Evolutionary conservation across 805 yeast species (phyloP).

Genomic region (Cyberlindnera petersonii): DNA sequence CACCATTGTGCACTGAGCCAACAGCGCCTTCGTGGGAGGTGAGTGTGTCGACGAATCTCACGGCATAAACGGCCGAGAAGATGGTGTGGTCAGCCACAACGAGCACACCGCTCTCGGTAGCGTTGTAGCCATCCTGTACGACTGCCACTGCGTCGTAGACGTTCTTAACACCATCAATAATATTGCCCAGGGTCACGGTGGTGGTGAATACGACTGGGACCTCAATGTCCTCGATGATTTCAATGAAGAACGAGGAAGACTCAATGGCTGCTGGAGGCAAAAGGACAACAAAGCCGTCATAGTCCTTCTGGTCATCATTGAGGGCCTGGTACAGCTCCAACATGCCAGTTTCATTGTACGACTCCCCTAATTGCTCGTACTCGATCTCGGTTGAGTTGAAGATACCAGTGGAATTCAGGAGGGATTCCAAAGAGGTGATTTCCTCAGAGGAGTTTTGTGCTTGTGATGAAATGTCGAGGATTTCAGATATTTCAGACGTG

Average conservation of each 20-base stretch:
- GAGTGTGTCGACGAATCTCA: conserved; percentile 43
- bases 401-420: conserved; percentile 8
- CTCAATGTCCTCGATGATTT: conserved; percentile 31
- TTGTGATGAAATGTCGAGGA: conserved; percentile 3
- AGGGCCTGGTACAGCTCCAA: conserved; percentile 34
- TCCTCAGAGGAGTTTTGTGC: not conserved
- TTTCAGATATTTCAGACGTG: not conserved
- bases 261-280: conserved; percentile 50
- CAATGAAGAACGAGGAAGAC: conserved; percentile 48
- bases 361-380: conserved; percentile 38
- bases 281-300: conserved; percentile 46
- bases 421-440: conserved; percentile 6
- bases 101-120: conserved; percentile 41
- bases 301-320: conserved; percentile 28
- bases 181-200: conserved; percentile 47
- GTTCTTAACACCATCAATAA: conserved; percentile 49
- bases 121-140: conserved; percentile 32
- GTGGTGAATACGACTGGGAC: conserved; percentile 51
- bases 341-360: conserved; percentile 20
- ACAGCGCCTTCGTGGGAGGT: conserved; percentile 39
- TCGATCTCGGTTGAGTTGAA: conserved; percentile 25
- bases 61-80: conserved; percentile 47
- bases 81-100: conserved; percentile 43
- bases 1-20: conserved; percentile 45
- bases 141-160: conserved; percentile 47